Conservation (phyloP, 2,329 filamentous ascomycete genomes). For the Fusarium torulosum region DNA sequence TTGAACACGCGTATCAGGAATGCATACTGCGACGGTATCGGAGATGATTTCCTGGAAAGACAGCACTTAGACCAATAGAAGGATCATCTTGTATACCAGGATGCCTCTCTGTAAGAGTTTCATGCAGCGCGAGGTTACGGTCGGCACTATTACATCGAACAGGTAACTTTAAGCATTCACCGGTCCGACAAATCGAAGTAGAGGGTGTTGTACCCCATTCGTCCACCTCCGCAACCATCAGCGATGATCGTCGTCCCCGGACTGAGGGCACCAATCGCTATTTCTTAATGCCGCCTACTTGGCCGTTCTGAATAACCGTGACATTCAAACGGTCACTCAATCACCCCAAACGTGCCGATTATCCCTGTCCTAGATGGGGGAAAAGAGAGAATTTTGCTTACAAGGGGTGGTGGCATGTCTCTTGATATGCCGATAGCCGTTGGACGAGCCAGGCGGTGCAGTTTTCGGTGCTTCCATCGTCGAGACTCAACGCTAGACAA, state of each 20-base stretch:
- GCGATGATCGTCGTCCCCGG: slow-evolving; percentile 2
- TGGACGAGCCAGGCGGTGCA: slow-evolving; percentile 16
- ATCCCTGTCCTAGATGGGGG: background rate
- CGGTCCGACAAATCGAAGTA: slow-evolving; percentile 16
- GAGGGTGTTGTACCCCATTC: slow-evolving; percentile 1
- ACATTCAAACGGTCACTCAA: background rate
- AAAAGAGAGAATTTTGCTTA: background rate
- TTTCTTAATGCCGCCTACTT: slow-evolving; percentile 32
- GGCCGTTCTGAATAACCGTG: background rate
- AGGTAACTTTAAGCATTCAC: slow-evolving; percentile 1
- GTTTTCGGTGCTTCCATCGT: slow-evolving; percentile 22
- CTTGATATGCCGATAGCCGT: slow-evolving; percentile 27
- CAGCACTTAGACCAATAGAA: background rate
- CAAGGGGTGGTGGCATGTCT: background rate
- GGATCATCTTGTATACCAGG: background rate
- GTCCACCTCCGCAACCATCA: slow-evolving; percentile 5
- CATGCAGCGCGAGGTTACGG: slow-evolving; percentile 5
- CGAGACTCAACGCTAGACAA: slow-evolving; percentile 21
- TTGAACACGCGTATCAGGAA: too few species aligned
- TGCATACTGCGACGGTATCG: too few species aligned
- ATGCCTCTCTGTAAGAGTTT: too few species aligned
- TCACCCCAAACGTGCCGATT: background rate
- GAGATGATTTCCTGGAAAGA: background rate
- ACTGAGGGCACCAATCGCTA: background rate
- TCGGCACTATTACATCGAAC: background rate